A percentile compares a stretch with the other conserved stretches of the same genome.
phyloP scores from a whole-genome alignment of 768 basidiomycete genomes.

The Leccinum uliginosum region DNA sequence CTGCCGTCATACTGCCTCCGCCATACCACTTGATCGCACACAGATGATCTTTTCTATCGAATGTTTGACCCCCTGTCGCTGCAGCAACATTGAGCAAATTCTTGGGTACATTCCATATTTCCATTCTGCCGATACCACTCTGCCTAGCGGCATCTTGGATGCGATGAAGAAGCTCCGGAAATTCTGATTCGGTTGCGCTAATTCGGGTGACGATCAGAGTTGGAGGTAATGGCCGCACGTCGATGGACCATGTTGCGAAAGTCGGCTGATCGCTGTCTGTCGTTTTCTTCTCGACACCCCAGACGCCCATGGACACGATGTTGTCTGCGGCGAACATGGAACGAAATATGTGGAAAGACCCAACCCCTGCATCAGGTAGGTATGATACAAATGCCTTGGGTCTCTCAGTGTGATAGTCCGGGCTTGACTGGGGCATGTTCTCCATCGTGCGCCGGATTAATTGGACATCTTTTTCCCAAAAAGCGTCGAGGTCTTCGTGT shows the following conservation, averaged over 20 bases:
- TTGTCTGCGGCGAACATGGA: slow-evolving; percentile 17
- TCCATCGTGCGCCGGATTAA: slow-evolving; percentile 33
- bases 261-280: slow-evolving; percentile 3
- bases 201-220: slow-evolving; percentile 45
- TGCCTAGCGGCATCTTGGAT: slow-evolving; percentile 34
- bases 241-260: slow-evolving; percentile 47
- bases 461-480: slow-evolving; percentile 40
- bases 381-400: slow-evolving; percentile 32
- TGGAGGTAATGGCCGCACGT: slow-evolving; percentile 27
- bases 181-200: slow-evolving; percentile 24
- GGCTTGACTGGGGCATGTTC: slow-evolving; percentile 3
- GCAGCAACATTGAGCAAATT: slow-evolving; percentile 28
- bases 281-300: slow-evolving; percentile 18
- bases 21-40: slow-evolving; percentile 51
- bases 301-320: slow-evolving; percentile 12
- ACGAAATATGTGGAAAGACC: slow-evolving; percentile 39
- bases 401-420: slow-evolving; percentile 6
- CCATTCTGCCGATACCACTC: slow-evolving; percentile 35
- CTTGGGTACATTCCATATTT: slow-evolving; percentile 44
- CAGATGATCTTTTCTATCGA: slow-evolving; percentile 36
- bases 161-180: slow-evolving; percentile 33
- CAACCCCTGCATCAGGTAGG: slow-evolving; percentile 45
- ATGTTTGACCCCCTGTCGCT: slow-evolving; percentile 29
- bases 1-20: slow-evolving; percentile 23
- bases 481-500: slow-evolving; percentile 30